Evolutionary conservation across 2,329 filamentous ascomycete species (phyloP), one percentile per base, ranked within the genome.

Genomic region (Alternaria infectoria): DNA sequence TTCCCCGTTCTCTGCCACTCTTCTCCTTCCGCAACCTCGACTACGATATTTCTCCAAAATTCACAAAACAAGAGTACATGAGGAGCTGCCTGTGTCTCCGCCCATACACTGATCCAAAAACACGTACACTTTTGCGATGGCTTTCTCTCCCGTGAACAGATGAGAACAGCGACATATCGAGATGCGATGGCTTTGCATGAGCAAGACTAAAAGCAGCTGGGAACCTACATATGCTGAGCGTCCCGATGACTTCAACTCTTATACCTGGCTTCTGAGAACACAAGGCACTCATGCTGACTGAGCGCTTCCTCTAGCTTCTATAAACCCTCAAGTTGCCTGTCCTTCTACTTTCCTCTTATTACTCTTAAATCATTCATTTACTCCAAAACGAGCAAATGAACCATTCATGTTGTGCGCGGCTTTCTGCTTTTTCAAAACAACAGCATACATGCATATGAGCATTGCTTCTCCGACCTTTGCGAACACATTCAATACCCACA

Each of bases 161-260:
- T 40, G 6, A 0, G 0, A 8, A n/a, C 4, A 40, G 8, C 32
- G 32, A n/a, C 15, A 40, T 2, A 36, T 8, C 6, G 8, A 36
- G 9, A 15, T 36, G 30, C 30, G 30, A 6, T 15, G 30, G 13
- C 30, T 15, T 36, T 3, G 13, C 30, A 36, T 36, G 32, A 40
- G 32, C 32, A 40, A n/a, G 15, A 40, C 15, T 1, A 40, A 40
- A 40, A 5, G 1, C 32, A n/a, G 1, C 2, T 40, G 0, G 32
- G 15, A 40, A 4, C 0, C 15, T 40, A 40, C 8, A 3, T n/a
- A n/a, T 40, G 32, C 1, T 2, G 10, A n/a, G 32, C 15, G 32
- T n/a, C 0, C 32, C 0, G 15, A n/a, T 10, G 4, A n/a, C 0
- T 40, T n/a, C 32, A 3, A 40, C 1, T 40, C 32, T 5, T 2